Evolutionary conservation across 257 asterid genomes (phyloP), one percentile per base, ranked within the genome.

Genomic region (Scutellaria barbata): DNA sequence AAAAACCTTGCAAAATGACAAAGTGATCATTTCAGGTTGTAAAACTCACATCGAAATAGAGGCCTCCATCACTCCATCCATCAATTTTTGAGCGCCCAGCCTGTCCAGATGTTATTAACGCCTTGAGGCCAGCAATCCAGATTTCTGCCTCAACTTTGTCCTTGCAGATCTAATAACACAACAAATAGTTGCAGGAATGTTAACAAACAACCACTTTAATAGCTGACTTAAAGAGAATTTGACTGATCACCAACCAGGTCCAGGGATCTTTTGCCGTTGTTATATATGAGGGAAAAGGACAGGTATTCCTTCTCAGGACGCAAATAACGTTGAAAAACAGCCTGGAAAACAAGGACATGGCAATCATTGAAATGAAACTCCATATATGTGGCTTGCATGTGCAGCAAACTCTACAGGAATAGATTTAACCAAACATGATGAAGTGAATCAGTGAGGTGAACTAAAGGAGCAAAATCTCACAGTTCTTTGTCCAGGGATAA

Each of bases 401-500:
- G 67, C 66, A 54, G 30, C 14, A 67, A 74, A 20, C 13, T 42
- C 18, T 13, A 42, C 11, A 48, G 56, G 10, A 67, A 18, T 13
- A 22, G 62, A 48, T 57, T 37, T 43, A 67, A 67, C 61, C 73
- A 71, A 63, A 30, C 22, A 20, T 68, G 71, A 67, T 20, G 35
- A 72, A 37, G 62, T 42, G 30, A 61, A 71, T 41, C 18, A 74
- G 69, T 51, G 58, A 66, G 18, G 71, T 67, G 59, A 77, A 42
- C 64, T 50, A 43, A 63, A 57, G 10, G 40, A 12, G 17, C 13
- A 35, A 42, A 73, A 69, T 66, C 92, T 90, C 78, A 92, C 96
- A 72, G 98, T 92, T 87, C 98, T 90, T 86, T 93, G 97, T 81
- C 98, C 96, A 39, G 97, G 95, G 76, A 90, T 77, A 76, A 92